Conservation (phyloP, 192 early-diverging fungal genomes). For the Rhizoclosmatium globosum region DNA sequence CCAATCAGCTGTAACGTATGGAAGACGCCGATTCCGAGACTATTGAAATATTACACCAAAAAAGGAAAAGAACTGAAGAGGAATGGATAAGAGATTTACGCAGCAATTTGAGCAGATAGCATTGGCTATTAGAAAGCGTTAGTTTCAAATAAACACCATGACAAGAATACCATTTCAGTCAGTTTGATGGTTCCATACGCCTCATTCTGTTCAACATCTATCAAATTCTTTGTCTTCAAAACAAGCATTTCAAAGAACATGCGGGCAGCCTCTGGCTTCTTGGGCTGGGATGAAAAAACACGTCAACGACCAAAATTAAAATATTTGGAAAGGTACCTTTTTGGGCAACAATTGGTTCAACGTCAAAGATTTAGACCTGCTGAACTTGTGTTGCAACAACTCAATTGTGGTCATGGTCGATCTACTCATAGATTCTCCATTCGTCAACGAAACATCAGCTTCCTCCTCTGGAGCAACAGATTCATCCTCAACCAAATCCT, state of each 20-base stretch:
- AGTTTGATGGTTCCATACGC: conserved; percentile 88
- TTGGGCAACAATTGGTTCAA: conserved; percentile 12
- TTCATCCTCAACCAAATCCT: conserved; percentile 25
- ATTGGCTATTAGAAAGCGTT: not conserved
- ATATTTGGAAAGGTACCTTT: conserved; percentile 11
- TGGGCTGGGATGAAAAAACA: conserved; percentile 39
- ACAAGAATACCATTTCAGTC: conserved; percentile 44
- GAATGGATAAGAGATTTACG: not conserved
- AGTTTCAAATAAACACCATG: not conserved
- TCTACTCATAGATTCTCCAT: conserved; percentile 42
- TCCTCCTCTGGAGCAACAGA: conserved; percentile 13
- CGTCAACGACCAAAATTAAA: conserved; percentile 11
- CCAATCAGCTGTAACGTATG: conserved; percentile 12
- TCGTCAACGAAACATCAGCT: conserved; percentile 30
- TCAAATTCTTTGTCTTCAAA: conserved; percentile 84
- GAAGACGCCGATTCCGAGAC: conserved; percentile 9
- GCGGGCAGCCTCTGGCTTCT: conserved; percentile 75
- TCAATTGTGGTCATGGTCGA: conserved; percentile 43
- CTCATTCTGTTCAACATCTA: conserved; percentile 80
- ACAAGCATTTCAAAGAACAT: conserved; percentile 95
- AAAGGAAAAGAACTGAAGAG: not conserved
- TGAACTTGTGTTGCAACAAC: conserved; percentile 43
- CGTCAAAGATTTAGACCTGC: not conserved
- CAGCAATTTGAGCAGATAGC: conserved; percentile 25
- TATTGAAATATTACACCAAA: not conserved